These are phyloP conservation scores for Solanum neorickii DNA, from an alignment of 257 asterid species.

Conservation along the genomic window DNA sequence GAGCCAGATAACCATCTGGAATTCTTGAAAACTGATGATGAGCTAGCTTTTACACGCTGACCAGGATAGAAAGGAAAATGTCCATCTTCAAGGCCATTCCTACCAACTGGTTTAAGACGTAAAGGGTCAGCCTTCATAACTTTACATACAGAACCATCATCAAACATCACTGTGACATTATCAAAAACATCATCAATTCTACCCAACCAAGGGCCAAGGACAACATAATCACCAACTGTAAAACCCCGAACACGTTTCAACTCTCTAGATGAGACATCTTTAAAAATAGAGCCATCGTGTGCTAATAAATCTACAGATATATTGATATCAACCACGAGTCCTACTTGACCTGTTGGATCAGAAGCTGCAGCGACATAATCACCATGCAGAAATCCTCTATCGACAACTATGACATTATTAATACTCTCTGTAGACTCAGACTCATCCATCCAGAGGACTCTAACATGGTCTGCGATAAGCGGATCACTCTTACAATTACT, in stretches of 20 bases:
- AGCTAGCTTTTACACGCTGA: conserved; percentile 80
- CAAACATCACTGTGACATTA: conserved; percentile 83
- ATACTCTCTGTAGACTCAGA: conserved; percentile 54
- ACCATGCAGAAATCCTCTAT: conserved; percentile 89
- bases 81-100: conserved; percentile 73
- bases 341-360: conserved; percentile 91
- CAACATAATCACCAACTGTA: conserved; percentile 84
- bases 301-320: conserved; percentile 57
- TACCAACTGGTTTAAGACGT: conserved; percentile 72
- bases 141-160: conserved; percentile 93
- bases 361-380: conserved; percentile 87
- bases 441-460: conserved; percentile 86
- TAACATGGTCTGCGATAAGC: conserved; percentile 66
- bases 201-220: conserved; percentile 98
- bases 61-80: conserved; percentile 97
- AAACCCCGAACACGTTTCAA: conserved; percentile 74
- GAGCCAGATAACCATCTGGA: conserved; percentile 90
- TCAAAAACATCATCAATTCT: conserved; percentile 86
- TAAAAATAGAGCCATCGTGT: conserved; percentile 49
- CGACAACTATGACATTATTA: conserved; percentile 53
- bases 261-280: conserved; percentile 47
- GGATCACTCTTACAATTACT: conserved; percentile 31
- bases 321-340: conserved; percentile 74
- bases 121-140: conserved; percentile 85
- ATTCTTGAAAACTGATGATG: conserved; percentile 92